A percentile compares a stretch with the other conserved stretches of the same genome.
Conservation (phyloP, 495 filamentous ascomycete species). For the Talaromyces ruber region DNA sequence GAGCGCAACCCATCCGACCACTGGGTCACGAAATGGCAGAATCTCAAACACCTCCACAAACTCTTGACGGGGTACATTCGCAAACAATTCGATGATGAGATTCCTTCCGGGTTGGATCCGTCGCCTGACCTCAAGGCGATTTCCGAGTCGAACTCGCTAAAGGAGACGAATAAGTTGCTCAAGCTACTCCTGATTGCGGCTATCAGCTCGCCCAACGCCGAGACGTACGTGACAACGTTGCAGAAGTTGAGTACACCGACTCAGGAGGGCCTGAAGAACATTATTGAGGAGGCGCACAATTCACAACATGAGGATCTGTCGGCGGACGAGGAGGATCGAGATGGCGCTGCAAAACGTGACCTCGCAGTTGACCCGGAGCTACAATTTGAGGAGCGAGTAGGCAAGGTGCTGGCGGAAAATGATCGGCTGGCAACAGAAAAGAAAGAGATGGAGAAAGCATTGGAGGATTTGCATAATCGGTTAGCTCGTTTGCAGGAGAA, state of each 20-base stretch:
- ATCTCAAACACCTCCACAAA: slow-evolving; percentile 62
- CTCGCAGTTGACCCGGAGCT: slow-evolving; percentile 39
- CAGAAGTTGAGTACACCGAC: slow-evolving; percentile 34
- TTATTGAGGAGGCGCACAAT: slow-evolving; percentile 41
- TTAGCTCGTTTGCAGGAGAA: slow-evolving; percentile 50
- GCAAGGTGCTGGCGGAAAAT: slow-evolving; percentile 41
- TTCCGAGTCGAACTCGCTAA: slow-evolving; percentile 34
- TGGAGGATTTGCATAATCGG: slow-evolving; percentile 46
- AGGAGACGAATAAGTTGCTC: slow-evolving; percentile 48
- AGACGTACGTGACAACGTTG: slow-evolving; percentile 46
- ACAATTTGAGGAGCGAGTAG: slow-evolving; percentile 44
- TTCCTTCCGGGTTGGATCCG: slow-evolving; percentile 40
- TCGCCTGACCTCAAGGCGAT: slow-evolving; percentile 52
- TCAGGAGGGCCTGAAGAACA: slow-evolving; percentile 38
- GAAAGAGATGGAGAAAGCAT: slow-evolving; percentile 40
- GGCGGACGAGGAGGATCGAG: slow-evolving; percentile 27
- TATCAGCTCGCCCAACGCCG: slow-evolving; percentile 46
- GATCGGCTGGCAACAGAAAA: slow-evolving; percentile 44
- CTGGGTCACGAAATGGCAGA: slow-evolving; percentile 46
- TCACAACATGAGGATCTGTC: slow-evolving; percentile 27
- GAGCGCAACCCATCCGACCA: slow-evolving; percentile 43
- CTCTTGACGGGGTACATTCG: slow-evolving; percentile 57
- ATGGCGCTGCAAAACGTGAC: slow-evolving; percentile 23
- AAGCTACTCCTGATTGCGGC: slow-evolving; percentile 56
- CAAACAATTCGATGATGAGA: slow-evolving; percentile 39